These are phyloP conservation scores for Debaryomyces hansenii DNA, from an alignment of 805 yeast species.

Conservation along the genomic window DNA sequence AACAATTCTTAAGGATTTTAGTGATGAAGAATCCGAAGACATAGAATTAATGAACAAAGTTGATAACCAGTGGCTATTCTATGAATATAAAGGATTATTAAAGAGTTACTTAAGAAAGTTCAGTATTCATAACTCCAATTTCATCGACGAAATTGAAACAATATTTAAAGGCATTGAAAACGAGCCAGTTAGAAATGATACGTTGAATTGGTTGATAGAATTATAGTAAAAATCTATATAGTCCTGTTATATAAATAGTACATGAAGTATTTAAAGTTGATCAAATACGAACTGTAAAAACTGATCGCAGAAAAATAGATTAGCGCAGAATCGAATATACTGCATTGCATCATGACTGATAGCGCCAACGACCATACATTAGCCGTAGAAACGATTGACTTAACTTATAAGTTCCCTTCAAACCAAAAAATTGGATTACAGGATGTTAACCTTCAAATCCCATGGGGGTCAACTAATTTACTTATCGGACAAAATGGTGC, in stretches of 20 bases:
- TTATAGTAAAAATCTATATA: constrained; percentile 1
- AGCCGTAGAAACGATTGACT: constrained; percentile 62
- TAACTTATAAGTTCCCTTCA: constrained; percentile 68
- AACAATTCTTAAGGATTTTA: constrained; percentile 25
- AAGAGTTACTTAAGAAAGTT: constrained; percentile 38
- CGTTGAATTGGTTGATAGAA: constrained; percentile 20
- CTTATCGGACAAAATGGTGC: constrained; percentile 96
- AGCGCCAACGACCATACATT: constrained; percentile 8
- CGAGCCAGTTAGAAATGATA: constrained; percentile 19
- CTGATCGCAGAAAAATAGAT: not conserved
- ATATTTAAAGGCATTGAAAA: constrained; percentile 21
- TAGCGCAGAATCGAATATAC: not conserved
- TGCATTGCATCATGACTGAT: not conserved
- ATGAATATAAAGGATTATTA: constrained; percentile 42
- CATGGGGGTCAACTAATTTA: constrained; percentile 73
- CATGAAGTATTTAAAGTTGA: not conserved
- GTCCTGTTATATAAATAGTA: not conserved
- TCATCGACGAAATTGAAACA: constrained; percentile 14
- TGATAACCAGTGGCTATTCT: constrained; percentile 43
- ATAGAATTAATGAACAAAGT: constrained; percentile 21
- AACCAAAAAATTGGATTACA: constrained; percentile 64
- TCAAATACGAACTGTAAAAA: not conserved
- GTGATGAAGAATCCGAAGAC: constrained; percentile 24
- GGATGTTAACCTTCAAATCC: constrained; percentile 59
- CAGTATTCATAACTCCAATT: constrained; percentile 12